These are phyloP conservation scores for Guillardia theta DNA, from an alignment of 78 protist species.

Conservation along the genomic window DNA sequence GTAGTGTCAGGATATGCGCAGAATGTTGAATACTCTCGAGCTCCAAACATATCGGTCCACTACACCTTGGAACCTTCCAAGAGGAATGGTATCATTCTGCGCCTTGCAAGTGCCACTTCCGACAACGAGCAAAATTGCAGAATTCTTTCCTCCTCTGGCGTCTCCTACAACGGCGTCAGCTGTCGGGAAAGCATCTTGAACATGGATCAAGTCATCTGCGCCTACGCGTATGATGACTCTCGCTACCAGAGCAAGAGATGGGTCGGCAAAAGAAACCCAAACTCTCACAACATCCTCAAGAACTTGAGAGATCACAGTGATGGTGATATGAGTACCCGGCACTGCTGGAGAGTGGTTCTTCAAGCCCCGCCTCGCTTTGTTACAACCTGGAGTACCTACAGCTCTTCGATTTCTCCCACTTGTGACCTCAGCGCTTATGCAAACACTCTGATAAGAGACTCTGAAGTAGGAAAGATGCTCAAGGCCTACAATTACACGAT, in stretches of 20 bases:
- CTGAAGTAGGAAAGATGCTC: too few relatives aligned
- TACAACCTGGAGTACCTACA: too few relatives aligned
- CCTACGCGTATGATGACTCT: not conserved
- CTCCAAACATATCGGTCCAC: not conserved
- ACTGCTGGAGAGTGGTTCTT: not conserved
- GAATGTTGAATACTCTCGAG: not conserved
- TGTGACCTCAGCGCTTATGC: too few relatives aligned
- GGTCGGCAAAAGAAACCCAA: not conserved
- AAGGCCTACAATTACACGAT: too few relatives aligned
- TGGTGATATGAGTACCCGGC: not conserved
- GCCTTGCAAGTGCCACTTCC: not conserved
- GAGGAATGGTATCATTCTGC: not conserved
- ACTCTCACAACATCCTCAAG: not conserved
- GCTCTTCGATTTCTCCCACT: too few relatives aligned
- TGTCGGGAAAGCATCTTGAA: not conserved
- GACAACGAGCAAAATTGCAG: not conserved
- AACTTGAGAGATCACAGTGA: not conserved
- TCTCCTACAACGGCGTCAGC: not conserved
- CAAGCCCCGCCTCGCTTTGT: not conserved
- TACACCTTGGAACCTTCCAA: not conserved
- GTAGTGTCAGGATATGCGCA: not conserved
- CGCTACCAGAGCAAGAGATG: not conserved
- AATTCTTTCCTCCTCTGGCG: too few relatives aligned
- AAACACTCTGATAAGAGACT: too few relatives aligned
- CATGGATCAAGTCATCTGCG: slow-evolving; percentile 1